Base-by-base conservation (phyloP, 148 eudicot genomes). In the Nyssa sinensis region DNA sequence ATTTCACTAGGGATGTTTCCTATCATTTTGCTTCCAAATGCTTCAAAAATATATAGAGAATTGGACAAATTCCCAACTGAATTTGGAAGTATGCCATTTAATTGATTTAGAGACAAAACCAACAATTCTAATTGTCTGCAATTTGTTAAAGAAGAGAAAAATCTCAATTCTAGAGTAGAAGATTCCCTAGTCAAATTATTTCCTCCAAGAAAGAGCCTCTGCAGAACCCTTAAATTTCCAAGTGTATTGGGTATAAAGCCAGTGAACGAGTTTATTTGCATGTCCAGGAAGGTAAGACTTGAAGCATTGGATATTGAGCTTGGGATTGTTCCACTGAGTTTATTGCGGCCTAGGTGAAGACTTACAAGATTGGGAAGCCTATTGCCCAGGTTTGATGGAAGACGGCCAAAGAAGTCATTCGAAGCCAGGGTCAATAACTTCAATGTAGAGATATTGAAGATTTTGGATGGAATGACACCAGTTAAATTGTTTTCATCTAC, bases 291-390 rank as follows among this genome's bases (percentile, higher is more conserved):
- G 41, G 58, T 39, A 10, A 67, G 71, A 13, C 25, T 41, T 4
- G 71, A 39, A 14, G 21, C 24, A 67, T 67, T 70, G 25, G 47
- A 30, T 12, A 70, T 70, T 1, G 49, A 12, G 44, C 7, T 57
- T 7, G 74, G 74, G 17, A 70, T 70, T n/a, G 5, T 35, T 58
- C 44, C 74, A 8, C 27, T 31, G 11, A 70, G 32, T 23, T 31
- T 7, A 11, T 57, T 70, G 1, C 5, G 10, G 1, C 49, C 63
- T 1, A 57, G 47, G 23, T 30, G 8, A 21, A 70, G 24, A 17
- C 3, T 16, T 7, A 35, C 55, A 29, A 76, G 79, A 76, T 31
- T 69, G 34, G 79, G 79, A 1, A 76, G 79, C 39, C 24, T 5
- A 16, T 3, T 34, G 49, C 64, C 72, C 0, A 59, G 21, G 73